Base-by-base conservation (phyloP, 805 yeast genomes). In the Ogataea philodendri region DNA sequence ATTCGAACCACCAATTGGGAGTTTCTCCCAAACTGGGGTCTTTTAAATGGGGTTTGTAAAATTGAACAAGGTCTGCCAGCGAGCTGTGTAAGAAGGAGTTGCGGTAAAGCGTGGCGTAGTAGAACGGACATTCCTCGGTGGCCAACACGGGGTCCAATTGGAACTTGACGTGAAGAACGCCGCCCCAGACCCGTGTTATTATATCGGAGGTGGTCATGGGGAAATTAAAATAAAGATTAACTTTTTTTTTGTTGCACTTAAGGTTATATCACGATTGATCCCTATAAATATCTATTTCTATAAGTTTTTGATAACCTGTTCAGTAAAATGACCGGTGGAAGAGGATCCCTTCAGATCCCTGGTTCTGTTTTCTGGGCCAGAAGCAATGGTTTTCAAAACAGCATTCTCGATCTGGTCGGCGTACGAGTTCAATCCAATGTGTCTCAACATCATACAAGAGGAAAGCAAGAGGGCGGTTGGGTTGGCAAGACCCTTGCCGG, bases 391-490 rank as follows among this genome's bases (percentile, higher is more conserved):
- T 61, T 66, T 72, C 59, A 74, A 69, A 39, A 89, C 96, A 41
- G 98, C 97, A 51, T 63, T 67, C 73, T 90, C 95, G 59, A 93
- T 87, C 65, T 70, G 75, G 63, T 77, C 82, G 53, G 97, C 97
- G 59, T 82, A 76, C 20, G 72, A 69, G 65, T 75, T 74, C 66
- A 93, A 78, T 35, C 86, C 81, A 97, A 93, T 90, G 76, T 93
- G 98, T 73, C 95, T 84, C 76, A 93, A 82, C 97, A 93, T 90
- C 97, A 93, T 93, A 62, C 89, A 87, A 29, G 97, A 90, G 32
- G 96, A 87, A 62, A 93, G 76, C 64, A 93, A 74, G 62, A 93
- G 70, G 39, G 98, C 98, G 44, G 98, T 93, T 71, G 98, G 98
- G 80, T 93, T 93, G 49, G 98, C 98, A 64, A 86, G 78, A 63